A percentile compares a stretch with the other conserved stretches of the same genome.
phyloP scores from a whole-genome alignment of 2,329 filamentous ascomycete genomes.

The Neopestalotiopsis sp. region DNA sequence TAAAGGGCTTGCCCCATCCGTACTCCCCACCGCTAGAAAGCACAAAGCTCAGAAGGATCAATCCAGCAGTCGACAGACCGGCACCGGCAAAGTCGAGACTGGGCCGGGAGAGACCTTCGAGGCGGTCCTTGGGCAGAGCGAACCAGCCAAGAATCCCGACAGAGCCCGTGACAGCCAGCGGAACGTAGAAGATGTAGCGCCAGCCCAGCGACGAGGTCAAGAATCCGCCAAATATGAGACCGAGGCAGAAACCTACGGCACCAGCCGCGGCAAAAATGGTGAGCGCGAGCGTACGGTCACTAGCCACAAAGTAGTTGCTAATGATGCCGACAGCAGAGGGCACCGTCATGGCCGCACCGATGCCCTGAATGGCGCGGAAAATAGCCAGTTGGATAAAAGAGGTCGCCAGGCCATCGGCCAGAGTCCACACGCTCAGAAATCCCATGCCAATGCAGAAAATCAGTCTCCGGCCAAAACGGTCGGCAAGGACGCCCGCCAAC shows the following conservation, averaged over 20 bases:
- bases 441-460: slow-evolving; percentile 49
- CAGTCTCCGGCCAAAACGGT: slow-evolving; percentile 53
- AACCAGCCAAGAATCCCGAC: slow-evolving; percentile 33
- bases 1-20: slow-evolving; percentile 49
- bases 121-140: slow-evolving; percentile 42
- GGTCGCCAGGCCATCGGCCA: slow-evolving; percentile 56
- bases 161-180: slow-evolving; percentile 37
- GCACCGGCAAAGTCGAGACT: slow-evolving; percentile 47
- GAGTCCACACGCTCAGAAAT: slow-evolving; percentile 60
- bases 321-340: slow-evolving; percentile 63
- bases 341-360: slow-evolving; percentile 64
- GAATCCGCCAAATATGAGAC: slow-evolving; percentile 43
- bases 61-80: slow-evolving; percentile 43
- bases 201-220: slow-evolving; percentile 43
- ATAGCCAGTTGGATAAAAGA: slow-evolving; percentile 60
- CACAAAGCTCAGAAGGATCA: slow-evolving; percentile 49
- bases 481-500: slow-evolving; percentile 50
- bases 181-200: slow-evolving; percentile 44
- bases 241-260: slow-evolving; percentile 44
- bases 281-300: slow-evolving; percentile 42
- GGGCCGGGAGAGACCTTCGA: slow-evolving; percentile 36
- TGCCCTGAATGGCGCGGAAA: slow-evolving; percentile 63
- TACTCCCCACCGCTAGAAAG: slow-evolving; percentile 50
- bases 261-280: slow-evolving; percentile 44
- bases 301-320: slow-evolving; percentile 42